A percentile compares a stretch with the other conserved stretches of the same genome.
Evolutionary conservation across 139 green algal species (phyloP).

Genomic region (Chlorella vulgaris): DNA sequence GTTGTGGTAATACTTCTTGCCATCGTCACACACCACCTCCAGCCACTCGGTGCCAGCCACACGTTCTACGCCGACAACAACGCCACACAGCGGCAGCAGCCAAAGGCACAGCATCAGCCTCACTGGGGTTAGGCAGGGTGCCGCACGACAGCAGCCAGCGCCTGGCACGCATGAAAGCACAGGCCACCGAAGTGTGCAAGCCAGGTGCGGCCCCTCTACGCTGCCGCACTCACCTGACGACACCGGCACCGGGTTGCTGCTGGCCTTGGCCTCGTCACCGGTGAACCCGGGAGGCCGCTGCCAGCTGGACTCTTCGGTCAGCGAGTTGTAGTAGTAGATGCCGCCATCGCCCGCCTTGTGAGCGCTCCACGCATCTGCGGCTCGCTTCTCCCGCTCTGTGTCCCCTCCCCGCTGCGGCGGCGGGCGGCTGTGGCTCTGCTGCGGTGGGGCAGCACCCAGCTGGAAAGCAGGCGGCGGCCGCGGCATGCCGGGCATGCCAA

Average conservation of each 20-base stretch:
- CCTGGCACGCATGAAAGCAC: too few species aligned
- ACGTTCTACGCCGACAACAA: background rate
- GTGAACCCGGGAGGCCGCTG: conserved; percentile 54
- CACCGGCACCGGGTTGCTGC: conserved; percentile 31
- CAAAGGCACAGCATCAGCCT: background rate
- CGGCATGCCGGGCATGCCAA: background rate
- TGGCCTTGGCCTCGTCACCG: conserved; percentile 39
- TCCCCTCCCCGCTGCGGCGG: conserved; percentile 19
- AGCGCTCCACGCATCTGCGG: conserved; percentile 55
- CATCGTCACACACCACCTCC: conserved; percentile 81
- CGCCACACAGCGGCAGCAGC: too few species aligned
- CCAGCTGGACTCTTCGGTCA: conserved; percentile 69
- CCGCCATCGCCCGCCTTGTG: conserved; percentile 64
- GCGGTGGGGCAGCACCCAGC: too few species aligned
- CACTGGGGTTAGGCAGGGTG: too few species aligned
- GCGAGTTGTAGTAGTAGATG: conserved; percentile 81
- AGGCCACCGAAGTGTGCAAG: too few species aligned
- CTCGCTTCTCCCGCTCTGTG: conserved; percentile 19
- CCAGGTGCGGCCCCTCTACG: too few species aligned
- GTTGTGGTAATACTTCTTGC: conserved; percentile 82
- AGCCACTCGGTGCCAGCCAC: conserved; percentile 77
- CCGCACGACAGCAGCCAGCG: too few species aligned
- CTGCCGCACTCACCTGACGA: conserved; percentile 18
- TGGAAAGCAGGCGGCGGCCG: background rate
- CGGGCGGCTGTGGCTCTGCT: background rate